These are phyloP conservation scores for Gaertneriomyces sp. DNA, from an alignment of 192 early-diverging fungal species.

Conservation along the genomic window DNA sequence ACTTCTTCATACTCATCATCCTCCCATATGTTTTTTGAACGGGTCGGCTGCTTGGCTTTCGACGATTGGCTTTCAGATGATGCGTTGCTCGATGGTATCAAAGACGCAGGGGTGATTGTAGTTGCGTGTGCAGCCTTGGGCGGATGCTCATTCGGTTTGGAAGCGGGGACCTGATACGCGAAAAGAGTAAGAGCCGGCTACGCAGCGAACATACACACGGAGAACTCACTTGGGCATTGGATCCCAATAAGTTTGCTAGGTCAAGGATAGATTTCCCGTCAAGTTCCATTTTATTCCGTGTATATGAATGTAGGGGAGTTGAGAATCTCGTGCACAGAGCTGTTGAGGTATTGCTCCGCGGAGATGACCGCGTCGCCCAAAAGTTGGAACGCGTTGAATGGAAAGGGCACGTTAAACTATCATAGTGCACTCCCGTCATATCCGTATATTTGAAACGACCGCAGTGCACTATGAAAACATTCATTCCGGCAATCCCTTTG, in stretches of 20 bases:
- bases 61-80: not conserved
- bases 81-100: not conserved
- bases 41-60: not conserved
- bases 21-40: slow-evolving; percentile 1
- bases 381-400: too few species aligned
- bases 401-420: too few species aligned
- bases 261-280: slow-evolving; percentile 9
- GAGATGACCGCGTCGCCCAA: too few species aligned
- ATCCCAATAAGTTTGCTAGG: slow-evolving; percentile 10
- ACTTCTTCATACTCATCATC: not conserved
- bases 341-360: too few species aligned
- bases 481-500: too few species aligned
- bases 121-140: slow-evolving; percentile 1
- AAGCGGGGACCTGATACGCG: not conserved
- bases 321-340: not conserved
- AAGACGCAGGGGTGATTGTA: not conserved
- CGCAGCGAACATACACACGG: not conserved
- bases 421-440: too few species aligned
- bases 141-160: not conserved
- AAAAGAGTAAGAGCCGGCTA: not conserved
- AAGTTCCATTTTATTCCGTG: slow-evolving; percentile 10
- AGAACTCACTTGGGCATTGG: not conserved
- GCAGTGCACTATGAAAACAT: too few species aligned
- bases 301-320: too few species aligned
- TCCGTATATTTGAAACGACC: too few species aligned